A percentile compares a stretch with the other conserved stretches of the same genome.
These are phyloP conservation scores for Salvia sclarea DNA, from an alignment of 305 asterid species.

Conservation along the genomic window DNA sequence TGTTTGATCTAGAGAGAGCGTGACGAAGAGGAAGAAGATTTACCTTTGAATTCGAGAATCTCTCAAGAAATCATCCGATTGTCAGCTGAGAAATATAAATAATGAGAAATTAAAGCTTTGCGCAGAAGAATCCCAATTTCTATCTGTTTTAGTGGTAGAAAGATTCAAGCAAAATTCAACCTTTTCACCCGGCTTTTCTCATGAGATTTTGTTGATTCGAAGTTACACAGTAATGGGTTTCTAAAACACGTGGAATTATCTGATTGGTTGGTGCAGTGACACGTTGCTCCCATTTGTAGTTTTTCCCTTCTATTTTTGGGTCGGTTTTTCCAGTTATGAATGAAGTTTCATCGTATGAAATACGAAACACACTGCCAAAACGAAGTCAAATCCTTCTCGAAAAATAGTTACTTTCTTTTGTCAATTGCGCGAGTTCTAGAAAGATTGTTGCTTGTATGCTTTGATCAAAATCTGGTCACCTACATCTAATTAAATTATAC, in stretches of 20 bases:
- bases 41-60: slow-evolving; percentile 27
- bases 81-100: slow-evolving; percentile 17
- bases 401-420: not conserved
- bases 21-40: slow-evolving; percentile 18
- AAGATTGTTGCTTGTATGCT: not conserved
- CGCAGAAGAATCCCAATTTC: not conserved
- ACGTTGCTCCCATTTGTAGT: slow-evolving; percentile 18
- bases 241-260: slow-evolving; percentile 33
- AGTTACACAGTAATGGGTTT: slow-evolving; percentile 20
- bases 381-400: slow-evolving; percentile 7
- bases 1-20: not conserved
- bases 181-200: slow-evolving; percentile 22
- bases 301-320: not conserved
- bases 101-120: slow-evolving; percentile 14
- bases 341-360: slow-evolving; percentile 12
- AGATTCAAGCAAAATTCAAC: slow-evolving; percentile 23
- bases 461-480: not conserved
- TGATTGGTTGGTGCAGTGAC: slow-evolving; percentile 18
- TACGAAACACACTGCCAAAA: not conserved
- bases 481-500: not conserved
- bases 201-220: slow-evolving; percentile 22
- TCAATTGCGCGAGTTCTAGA: slow-evolving; percentile 7
- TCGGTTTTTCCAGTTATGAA: not conserved
- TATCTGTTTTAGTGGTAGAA: not conserved
- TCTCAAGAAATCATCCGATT: slow-evolving; percentile 3